Conservation (phyloP, 257 asterid species). For the Nicotiana obtusifolia region DNA sequence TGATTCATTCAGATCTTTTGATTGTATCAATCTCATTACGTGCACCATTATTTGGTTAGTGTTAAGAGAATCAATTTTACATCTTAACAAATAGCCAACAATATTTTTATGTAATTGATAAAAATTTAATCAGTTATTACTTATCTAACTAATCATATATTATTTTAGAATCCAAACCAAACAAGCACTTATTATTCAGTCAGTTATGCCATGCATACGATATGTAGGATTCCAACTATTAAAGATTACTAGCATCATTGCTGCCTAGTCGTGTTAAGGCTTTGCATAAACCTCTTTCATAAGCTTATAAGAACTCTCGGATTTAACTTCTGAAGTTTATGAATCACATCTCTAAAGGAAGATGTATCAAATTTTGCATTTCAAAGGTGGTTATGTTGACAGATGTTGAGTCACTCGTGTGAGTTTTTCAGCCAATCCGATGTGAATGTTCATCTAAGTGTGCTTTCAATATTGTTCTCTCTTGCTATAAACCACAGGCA, state of each 20-base stretch:
- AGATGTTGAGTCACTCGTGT: background rate
- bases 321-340: background rate
- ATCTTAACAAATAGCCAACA: background rate
- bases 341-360: background rate
- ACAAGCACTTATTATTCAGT: too few species aligned
- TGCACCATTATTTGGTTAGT: background rate
- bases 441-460: background rate
- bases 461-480: background rate
- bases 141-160: background rate
- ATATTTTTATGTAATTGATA: background rate
- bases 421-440: background rate
- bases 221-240: background rate
- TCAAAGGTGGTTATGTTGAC: background rate
- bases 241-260: background rate
- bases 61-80: background rate
- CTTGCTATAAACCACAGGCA: constrained; percentile 42
- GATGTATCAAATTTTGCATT: background rate
- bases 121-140: background rate
- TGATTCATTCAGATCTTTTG: background rate
- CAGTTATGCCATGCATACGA: background rate
- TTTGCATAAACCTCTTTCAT: background rate
- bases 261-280: background rate
- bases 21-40: background rate
- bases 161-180: background rate
- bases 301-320: background rate